Evolutionary conservation across 805 yeast species (phyloP).

Genomic region (Saturnispora ahearnii): DNA sequence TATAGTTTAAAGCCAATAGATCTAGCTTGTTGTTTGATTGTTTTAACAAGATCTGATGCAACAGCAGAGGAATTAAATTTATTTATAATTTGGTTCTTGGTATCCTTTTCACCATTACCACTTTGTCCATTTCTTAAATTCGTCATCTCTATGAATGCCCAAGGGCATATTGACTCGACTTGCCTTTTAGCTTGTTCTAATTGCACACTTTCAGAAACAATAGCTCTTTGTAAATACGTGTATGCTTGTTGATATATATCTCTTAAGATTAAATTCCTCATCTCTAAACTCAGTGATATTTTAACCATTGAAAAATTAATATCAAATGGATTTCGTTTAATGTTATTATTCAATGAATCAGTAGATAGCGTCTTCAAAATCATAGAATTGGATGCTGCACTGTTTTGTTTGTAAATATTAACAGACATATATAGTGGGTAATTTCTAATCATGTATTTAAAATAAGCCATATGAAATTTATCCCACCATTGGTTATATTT

Average conservation of each 20-base stretch:
- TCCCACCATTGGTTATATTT: conserved; percentile 24
- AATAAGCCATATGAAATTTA: conserved; percentile 23
- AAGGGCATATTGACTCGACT: conserved; percentile 13
- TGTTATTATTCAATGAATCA: conserved; percentile 2
- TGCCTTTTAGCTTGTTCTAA: conserved; percentile 11
- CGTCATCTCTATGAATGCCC: conserved; percentile 19
- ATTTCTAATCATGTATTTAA: conserved; percentile 24
- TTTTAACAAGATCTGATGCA: conserved; percentile 16
- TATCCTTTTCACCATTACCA: background rate
- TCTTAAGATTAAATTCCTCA: conserved; percentile 18
- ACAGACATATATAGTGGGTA: conserved; percentile 19
- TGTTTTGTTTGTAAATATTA: conserved; percentile 17
- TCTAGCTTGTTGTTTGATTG: conserved; percentile 13
- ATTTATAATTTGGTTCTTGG: background rate
- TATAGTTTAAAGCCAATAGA: conserved; percentile 9
- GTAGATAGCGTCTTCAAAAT: background rate
- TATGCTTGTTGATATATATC: conserved; percentile 23
- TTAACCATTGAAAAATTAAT: conserved; percentile 20
- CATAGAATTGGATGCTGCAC: background rate
- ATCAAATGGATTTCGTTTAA: conserved; percentile 24
- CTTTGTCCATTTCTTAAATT: conserved; percentile 11
- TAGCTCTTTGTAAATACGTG: conserved; percentile 13
- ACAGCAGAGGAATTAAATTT: conserved; percentile 9
- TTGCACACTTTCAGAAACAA: conserved; percentile 9
- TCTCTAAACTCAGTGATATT: conserved; percentile 12